Percentiles rank a stretch among this genome's conserved stretches.
These are phyloP conservation scores for Leccinum colubrinum DNA, from an alignment of 1,284 basidiomycete genomes.

Conservation along the genomic window DNA sequence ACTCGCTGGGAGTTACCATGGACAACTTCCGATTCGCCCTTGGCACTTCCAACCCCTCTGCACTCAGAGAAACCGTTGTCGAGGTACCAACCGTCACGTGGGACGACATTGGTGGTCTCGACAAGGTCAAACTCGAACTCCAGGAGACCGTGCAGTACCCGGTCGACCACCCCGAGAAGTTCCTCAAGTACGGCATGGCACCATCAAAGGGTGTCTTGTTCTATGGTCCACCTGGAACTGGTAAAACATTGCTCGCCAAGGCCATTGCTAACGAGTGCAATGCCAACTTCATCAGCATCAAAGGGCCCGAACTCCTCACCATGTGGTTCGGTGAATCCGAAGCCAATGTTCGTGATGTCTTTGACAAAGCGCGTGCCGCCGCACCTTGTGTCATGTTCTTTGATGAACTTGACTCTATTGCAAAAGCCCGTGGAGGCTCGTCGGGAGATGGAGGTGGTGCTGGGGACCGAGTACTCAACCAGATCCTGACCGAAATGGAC, in stretches of 20 bases:
- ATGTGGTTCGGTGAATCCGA: slow-evolving; percentile 99
- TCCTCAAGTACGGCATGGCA: slow-evolving; percentile 99
- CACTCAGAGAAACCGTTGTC: slow-evolving; percentile 85
- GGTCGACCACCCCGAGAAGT: slow-evolving; percentile 99
- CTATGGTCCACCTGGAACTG: slow-evolving; percentile 96
- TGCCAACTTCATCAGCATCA: slow-evolving; percentile 97
- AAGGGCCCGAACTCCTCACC: slow-evolving; percentile 94
- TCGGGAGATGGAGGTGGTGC: slow-evolving; percentile 92
- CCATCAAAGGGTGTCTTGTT: slow-evolving; percentile 98
- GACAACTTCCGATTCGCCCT: slow-evolving; percentile 91
- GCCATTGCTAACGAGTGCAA: slow-evolving; percentile 99
- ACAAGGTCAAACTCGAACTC: slow-evolving; percentile 98
- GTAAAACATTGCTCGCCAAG: slow-evolving; percentile 94
- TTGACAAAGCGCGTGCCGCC: slow-evolving; percentile 98
- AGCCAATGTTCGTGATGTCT: slow-evolving; percentile 98
- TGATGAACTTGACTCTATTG: slow-evolving; percentile 98
- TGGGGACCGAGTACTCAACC: slow-evolving; percentile 96
- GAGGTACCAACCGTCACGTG: slow-evolving; percentile 94
- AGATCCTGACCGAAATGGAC: slow-evolving; percentile 99
- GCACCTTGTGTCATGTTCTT: slow-evolving; percentile 99
- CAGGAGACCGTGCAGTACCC: slow-evolving; percentile 99
- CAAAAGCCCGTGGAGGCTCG: slow-evolving; percentile 88
- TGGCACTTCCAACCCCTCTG: slow-evolving; percentile 83
- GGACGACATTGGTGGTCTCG: slow-evolving; percentile 99
- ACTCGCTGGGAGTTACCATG: slow-evolving; percentile 88